Conservation (phyloP, 2,329 filamentous ascomycete species). For the Fonsecaea pugnacius region DNA sequence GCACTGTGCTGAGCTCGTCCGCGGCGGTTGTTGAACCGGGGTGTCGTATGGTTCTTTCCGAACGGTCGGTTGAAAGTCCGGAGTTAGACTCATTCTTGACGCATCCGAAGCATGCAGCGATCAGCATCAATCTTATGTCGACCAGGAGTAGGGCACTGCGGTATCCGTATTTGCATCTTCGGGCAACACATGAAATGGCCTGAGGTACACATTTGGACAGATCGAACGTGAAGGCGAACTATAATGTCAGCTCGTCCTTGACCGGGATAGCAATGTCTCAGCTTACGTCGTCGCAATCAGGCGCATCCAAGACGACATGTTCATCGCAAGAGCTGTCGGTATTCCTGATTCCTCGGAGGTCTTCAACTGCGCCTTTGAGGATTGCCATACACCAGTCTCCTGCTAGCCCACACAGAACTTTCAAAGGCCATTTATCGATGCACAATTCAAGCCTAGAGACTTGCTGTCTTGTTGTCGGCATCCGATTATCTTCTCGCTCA, state of each 20-base stretch:
- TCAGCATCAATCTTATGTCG: slow-evolving; percentile 11
- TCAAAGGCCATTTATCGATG: not conserved
- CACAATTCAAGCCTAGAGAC: not conserved
- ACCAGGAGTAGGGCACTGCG: slow-evolving; percentile 3
- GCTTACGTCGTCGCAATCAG: slow-evolving; percentile 8
- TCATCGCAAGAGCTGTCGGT: not conserved
- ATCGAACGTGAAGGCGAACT: slow-evolving; percentile 7
- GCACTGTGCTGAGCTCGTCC: not conserved
- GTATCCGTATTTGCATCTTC: not conserved
- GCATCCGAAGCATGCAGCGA: slow-evolving; percentile 1
- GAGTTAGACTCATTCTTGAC: not conserved
- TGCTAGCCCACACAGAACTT: not conserved
- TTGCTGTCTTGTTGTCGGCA: not conserved
- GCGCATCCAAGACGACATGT: slow-evolving; percentile 1
- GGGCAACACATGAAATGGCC: not conserved
- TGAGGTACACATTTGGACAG: slow-evolving; percentile 4
- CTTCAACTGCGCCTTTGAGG: not conserved
- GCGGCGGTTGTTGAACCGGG: not conserved
- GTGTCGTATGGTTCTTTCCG: not conserved
- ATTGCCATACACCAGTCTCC: slow-evolving; percentile 4
- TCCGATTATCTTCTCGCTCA: not conserved
- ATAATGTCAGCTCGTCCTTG: not conserved
- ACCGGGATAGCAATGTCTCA: too few relatives aligned
- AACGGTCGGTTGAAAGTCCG: not conserved
- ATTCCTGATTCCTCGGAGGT: not conserved